Evolutionary conservation across 352 stramenopile genomes (phyloP).

Genomic region (Pythium phragmitis): DNA sequence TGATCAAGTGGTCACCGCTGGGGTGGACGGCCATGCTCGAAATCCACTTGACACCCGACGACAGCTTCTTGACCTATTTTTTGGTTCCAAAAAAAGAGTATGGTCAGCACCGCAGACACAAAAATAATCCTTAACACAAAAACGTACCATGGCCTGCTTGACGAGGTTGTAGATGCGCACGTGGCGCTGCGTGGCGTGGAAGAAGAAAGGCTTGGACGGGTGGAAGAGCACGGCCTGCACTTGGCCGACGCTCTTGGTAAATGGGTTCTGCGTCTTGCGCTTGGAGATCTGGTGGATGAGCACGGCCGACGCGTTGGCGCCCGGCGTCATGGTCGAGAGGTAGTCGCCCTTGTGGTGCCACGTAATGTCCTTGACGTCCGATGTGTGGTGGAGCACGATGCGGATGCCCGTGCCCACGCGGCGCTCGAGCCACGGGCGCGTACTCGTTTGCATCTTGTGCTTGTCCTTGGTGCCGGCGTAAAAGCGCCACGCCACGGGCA

Average conservation of each 20-base stretch:
- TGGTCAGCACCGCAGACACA: neutral
- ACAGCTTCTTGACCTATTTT: conserved; percentile 94
- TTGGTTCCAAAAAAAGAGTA: neutral
- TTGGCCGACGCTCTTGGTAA: conserved; percentile 93
- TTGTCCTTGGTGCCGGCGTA: conserved; percentile 83
- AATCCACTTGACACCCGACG: conserved; percentile 98
- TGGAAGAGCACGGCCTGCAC: conserved; percentile 98
- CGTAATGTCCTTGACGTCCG: conserved; percentile 90
- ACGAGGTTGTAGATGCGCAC: conserved; percentile 99
- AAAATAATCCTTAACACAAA: conserved; percentile 30
- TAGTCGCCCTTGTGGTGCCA: conserved; percentile 99
- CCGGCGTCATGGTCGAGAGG: conserved; percentile 93
- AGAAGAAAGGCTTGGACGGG: conserved; percentile 98
- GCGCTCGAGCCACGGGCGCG: conserved; percentile 66
- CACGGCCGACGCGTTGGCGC: conserved; percentile 88
- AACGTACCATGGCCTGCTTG: conserved; percentile 91
- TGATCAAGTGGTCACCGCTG: conserved; percentile 98
- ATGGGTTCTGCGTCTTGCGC: conserved; percentile 95
- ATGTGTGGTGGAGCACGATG: conserved; percentile 86
- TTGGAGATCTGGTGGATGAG: conserved; percentile 99
- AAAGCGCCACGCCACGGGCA: conserved; percentile 90
- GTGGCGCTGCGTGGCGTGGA: conserved; percentile 98
- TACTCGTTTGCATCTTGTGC: conserved; percentile 52
- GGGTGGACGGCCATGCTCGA: conserved; percentile 98
- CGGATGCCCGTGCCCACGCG: conserved; percentile 81